A percentile compares a stretch with the other conserved stretches of the same genome.
These are phyloP conservation scores for Annulohypoxylon maeteangense DNA, from an alignment of 495 filamentous ascomycete genomes.

Conservation along the genomic window DNA sequence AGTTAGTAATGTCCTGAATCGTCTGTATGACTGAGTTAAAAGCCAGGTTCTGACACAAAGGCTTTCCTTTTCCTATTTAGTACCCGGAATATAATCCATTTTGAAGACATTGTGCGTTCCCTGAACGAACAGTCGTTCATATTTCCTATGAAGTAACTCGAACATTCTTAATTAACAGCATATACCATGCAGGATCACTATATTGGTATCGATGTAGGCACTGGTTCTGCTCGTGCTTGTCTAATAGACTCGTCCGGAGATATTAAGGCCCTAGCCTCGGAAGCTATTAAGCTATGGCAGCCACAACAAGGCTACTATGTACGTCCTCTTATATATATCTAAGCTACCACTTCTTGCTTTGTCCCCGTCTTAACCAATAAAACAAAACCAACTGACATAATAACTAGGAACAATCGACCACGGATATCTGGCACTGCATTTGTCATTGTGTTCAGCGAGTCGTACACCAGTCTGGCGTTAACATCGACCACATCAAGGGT, in stretches of 20 bases:
- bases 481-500: constrained; percentile 76
- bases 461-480: constrained; percentile 80
- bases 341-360: constrained; percentile 19
- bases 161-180: constrained; percentile 39
- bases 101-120: constrained; percentile 39
- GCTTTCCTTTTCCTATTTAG: constrained; percentile 27
- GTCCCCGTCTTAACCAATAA: constrained; percentile 8
- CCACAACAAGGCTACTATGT: constrained; percentile 92
- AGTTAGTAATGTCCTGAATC: constrained; percentile 37
- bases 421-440: constrained; percentile 93
- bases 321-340: constrained; percentile 34
- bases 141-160: constrained; percentile 5
- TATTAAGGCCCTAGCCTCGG: constrained; percentile 89
- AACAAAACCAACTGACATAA: constrained; percentile 15
- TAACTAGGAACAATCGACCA: constrained; percentile 94
- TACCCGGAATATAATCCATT: constrained; percentile 42
- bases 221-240: constrained; percentile 92
- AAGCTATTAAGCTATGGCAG: constrained; percentile 95
- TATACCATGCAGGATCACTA: constrained; percentile 63
- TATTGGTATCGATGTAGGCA: constrained; percentile 96
- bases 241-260: constrained; percentile 91
- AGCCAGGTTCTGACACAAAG: constrained; percentile 31
- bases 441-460: constrained; percentile 82
- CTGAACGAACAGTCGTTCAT: not conserved
- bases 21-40: constrained; percentile 31